Evolutionary conservation across 768 basidiomycete species (phyloP).

Genomic region (Termitomyces sp.): DNA sequence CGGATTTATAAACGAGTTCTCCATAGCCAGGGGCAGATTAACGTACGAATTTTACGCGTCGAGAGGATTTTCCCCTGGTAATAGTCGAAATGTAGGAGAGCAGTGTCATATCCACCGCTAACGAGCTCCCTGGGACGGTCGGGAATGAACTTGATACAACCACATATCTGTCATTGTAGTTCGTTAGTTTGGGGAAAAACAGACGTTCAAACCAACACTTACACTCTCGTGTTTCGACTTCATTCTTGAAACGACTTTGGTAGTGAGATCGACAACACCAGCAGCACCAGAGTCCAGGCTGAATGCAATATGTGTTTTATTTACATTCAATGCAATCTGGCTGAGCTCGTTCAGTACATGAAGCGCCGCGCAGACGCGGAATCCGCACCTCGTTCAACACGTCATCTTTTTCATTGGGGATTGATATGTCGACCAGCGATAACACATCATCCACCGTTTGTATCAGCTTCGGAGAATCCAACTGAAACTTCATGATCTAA

Average conservation of each 20-base stretch:
- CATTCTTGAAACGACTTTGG: constrained; percentile 46
- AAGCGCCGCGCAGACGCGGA: background rate
- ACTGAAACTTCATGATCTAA: constrained; percentile 38
- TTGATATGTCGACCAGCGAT: constrained; percentile 37
- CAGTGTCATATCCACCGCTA: constrained; percentile 72
- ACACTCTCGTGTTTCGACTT: constrained; percentile 60
- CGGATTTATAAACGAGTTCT: background rate
- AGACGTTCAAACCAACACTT: constrained; percentile 15
- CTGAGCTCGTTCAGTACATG: constrained; percentile 28
- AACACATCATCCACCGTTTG: constrained; percentile 44
- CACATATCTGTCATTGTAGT: constrained; percentile 52
- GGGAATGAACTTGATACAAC: constrained; percentile 64
- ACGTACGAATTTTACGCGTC: constrained; percentile 50
- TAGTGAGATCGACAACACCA: constrained; percentile 57
- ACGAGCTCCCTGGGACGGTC: constrained; percentile 65
- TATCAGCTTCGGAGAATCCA: constrained; percentile 48
- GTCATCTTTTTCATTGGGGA: constrained; percentile 39
- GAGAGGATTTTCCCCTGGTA: constrained; percentile 51
- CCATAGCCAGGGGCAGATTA: background rate
- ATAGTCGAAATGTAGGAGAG: constrained; percentile 64
- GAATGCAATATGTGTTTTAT: constrained; percentile 57
- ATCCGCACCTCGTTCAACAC: constrained; percentile 60
- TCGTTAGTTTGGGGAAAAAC: background rate
- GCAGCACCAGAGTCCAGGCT: constrained; percentile 65
- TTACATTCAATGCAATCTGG: constrained; percentile 58